Evolutionary conservation across 441 rosid genomes (phyloP), one percentile per base, ranked within the genome.

Genomic region (Syzygium malaccense): DNA sequence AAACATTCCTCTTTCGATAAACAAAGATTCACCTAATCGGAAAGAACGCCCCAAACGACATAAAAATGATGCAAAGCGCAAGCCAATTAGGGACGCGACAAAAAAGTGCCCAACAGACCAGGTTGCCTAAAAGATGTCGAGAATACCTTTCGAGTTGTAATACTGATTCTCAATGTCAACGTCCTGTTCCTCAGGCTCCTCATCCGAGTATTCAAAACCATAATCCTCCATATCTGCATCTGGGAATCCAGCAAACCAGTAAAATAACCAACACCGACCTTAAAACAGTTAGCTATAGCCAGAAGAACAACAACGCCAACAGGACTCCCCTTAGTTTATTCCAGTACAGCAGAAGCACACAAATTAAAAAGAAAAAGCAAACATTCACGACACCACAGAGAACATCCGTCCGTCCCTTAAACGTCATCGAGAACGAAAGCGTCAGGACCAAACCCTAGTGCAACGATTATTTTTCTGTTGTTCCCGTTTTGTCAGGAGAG

Each of bases 191-290:
- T 97, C 99, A 25, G 96, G 99, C 92, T 98, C 99, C 91, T 96
- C 99, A 71, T 98, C 99, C 45, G 99, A 98, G 93, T 98, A 98
- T 91, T 95, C 99, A 85, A 96, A 96, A 62, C 99, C 99, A 86
- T 98, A 98, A 91, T 98, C 99, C 89, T 97, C 99, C 99, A 98
- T 98, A 93, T 98, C 99, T 51, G 99, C 99, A 95, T 98, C 99
- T 98, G 94, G 88, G 87, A 64, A 64, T 86, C 60, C 86, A 88
- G 33, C 19, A 53, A 45, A 60, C 86, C 68, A 56, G 84, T n/a
- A 79, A 32, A 83, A 33, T 32, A 80, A 84, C 83, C n/a, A 23
- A 75, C n/a, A 26, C 23, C 26, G 51, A 75, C 25, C 51, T 75
- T 25, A 12, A 75, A 75, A 75, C 83, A 14, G 51, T 7, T 14